A percentile compares a stretch with the other conserved stretches of the same genome.
Conservation (phyloP, 129 eudicot genomes). For the sunflower (Helianthus annuus) region HanXRQr2.0-SUNRISE NC_035437.2:139779110-139779609, state of each 20-base stretch:
- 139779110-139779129: constrained; percentile 48
- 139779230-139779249: constrained; percentile 45
- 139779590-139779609: too few relatives aligned
- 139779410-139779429: not conserved
- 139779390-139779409: constrained; percentile 7
- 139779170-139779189: constrained; percentile 41
- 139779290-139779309: not conserved
- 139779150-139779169: constrained; percentile 50
- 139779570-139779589: too few relatives aligned
- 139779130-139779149: constrained; percentile 45
- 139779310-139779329: not conserved
- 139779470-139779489: not conserved
- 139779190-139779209: constrained; percentile 34
- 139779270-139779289: not conserved
- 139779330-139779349: constrained; percentile 51
- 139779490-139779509: too few relatives aligned
- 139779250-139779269: not conserved
- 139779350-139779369: constrained; percentile 58
- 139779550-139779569: too few relatives aligned
- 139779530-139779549: too few relatives aligned
- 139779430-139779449: not conserved
- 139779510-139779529: too few relatives aligned
- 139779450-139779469: not conserved
- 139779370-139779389: constrained; percentile 38
- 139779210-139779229: constrained; percentile 47